A percentile compares a stretch with the other conserved stretches of the same genome.
phyloP scores from a whole-genome alignment of 1,284 basidiomycete genomes.

The Rhodotorula sp. region DNA sequence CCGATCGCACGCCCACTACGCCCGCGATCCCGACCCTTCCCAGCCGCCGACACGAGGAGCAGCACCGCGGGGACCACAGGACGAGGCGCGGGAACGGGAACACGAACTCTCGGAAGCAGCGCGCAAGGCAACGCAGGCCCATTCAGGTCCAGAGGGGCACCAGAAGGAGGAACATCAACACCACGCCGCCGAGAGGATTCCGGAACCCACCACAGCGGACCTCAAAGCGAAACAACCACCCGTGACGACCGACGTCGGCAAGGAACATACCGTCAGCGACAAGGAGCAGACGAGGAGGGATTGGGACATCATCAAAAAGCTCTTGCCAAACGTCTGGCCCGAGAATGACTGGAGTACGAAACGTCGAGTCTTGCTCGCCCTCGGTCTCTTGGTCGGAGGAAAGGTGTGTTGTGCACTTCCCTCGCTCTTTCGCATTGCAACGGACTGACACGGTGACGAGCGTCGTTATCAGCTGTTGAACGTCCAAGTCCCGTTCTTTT shows the following conservation, averaged over 20 bases:
- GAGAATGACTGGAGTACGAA: constrained; percentile 56
- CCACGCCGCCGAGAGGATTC: background rate
- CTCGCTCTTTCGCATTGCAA: rapidly evolving
- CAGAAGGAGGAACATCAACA: constrained; percentile 18
- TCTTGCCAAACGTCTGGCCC: constrained; percentile 61
- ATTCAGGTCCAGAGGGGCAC: constrained; percentile 37
- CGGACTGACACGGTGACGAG: constrained; percentile 16
- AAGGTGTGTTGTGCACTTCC: constrained; percentile 65
- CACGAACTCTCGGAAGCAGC: constrained; percentile 25
- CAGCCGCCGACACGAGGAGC: background rate
- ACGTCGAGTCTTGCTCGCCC: constrained; percentile 76
- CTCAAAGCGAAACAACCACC: too few relatives aligned
- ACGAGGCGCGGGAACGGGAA: background rate
- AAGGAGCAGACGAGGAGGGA: constrained; percentile 37
- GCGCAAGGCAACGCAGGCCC: constrained; percentile 36
- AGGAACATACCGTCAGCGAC: constrained; percentile 15
- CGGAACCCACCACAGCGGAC: too few relatives aligned
- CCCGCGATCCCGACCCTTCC: background rate
- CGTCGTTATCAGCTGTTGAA: constrained; percentile 67
- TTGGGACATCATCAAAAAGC: constrained; percentile 55
- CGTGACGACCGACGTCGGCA: constrained; percentile 21
- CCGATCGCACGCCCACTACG: constrained; percentile 27
- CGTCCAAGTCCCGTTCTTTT: constrained; percentile 94
- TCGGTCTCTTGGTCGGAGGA: constrained; percentile 75
- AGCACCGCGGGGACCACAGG: background rate